phyloP scores from a whole-genome alignment of 2,329 filamentous ascomycete species.

The Pyrenophora tritici-repentis region DNA sequence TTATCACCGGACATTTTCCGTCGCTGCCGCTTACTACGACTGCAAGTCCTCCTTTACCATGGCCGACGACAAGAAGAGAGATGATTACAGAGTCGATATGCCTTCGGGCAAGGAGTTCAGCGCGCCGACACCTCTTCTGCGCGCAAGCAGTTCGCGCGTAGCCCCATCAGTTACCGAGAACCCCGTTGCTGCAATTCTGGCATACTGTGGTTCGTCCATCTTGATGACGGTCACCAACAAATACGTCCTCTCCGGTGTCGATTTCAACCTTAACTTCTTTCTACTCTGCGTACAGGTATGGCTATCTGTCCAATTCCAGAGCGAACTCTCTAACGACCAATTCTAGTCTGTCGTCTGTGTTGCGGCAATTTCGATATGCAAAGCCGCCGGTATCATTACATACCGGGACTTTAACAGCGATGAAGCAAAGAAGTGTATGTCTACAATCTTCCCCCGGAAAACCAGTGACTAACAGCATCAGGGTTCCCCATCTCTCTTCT shows the following conservation, averaged over 20 bases:
- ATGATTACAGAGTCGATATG: constrained; percentile 72
- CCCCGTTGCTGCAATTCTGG: constrained; percentile 77
- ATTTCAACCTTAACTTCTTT: constrained; percentile 97
- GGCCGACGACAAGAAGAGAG: constrained; percentile 87
- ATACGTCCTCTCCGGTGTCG: constrained; percentile 87
- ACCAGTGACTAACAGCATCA: constrained; percentile 46
- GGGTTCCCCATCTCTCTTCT: constrained; percentile 97
- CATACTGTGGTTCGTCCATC: constrained; percentile 96
- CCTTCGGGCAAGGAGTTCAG: constrained; percentile 57
- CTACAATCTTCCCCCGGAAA: background rate
- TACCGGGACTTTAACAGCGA: constrained; percentile 83
- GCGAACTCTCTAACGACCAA: constrained; percentile 23
- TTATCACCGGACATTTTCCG: constrained; percentile 17
- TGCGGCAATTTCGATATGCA: constrained; percentile 79
- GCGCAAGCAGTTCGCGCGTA: constrained; percentile 36
- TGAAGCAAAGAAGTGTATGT: constrained; percentile 89
- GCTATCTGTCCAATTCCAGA: background rate
- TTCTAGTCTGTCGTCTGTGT: constrained; percentile 86
- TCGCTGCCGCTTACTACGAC: constrained; percentile 18
- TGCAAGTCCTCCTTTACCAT: constrained; percentile 55
- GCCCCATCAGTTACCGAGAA: constrained; percentile 66
- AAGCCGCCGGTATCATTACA: constrained; percentile 78
- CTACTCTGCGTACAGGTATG: constrained; percentile 89
- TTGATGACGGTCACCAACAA: constrained; percentile 99
- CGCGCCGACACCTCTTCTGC: constrained; percentile 55